Base-by-base conservation (phyloP, 2,329 filamentous ascomycete species). In the Purpureocillium lavendulum region DNA sequence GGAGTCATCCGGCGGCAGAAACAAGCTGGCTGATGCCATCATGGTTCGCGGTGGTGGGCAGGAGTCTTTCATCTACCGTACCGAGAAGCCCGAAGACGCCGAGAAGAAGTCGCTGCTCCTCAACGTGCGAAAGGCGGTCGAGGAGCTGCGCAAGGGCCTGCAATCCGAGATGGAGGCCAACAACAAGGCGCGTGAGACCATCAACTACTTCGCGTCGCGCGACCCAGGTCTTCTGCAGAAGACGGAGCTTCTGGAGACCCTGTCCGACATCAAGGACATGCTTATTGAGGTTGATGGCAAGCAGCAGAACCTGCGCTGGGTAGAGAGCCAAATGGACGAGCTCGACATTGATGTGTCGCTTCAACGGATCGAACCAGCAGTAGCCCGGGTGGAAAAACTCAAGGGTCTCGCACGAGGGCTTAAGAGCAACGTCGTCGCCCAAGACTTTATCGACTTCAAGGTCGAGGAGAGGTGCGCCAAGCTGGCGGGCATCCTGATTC, bases 221-320 rank as follows among this genome's bases (percentile, higher is more conserved):
- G 86, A 92, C 45, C 80, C 84, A 1, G 80, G 81, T 1, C 69
- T 89, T 17, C 68, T 89, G 32, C 83, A 87, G 54, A 88, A 89
- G 60, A 80, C 84, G 1, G 85, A 90, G 42, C 67, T 92, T 3
- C 72, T 94, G 12, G 87, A 92, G 55, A 83, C 78, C 7, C 64
- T 88, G 9, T 87, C 87, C 2, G 79, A 82, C 45, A 80, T 84
- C 51, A 87, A 87, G 55, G 86, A 94, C 58, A 84, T 95, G 65
- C 76, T 95, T 40, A 89, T 98, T 49, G 92, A 98, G 52, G 87
- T 95, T 12, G 92, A 97, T 53, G 92, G 92, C 36, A 94, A 94
- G 54, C 89, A 96, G 60, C 87, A 97, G 57, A 96, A 92, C 57
- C 73, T 98, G 35, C 84, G 90, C 39, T 96, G 87, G 87, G 87